Base-by-base conservation (phyloP, 179 eudicot species). In the Dionaea muscipula region DNA sequence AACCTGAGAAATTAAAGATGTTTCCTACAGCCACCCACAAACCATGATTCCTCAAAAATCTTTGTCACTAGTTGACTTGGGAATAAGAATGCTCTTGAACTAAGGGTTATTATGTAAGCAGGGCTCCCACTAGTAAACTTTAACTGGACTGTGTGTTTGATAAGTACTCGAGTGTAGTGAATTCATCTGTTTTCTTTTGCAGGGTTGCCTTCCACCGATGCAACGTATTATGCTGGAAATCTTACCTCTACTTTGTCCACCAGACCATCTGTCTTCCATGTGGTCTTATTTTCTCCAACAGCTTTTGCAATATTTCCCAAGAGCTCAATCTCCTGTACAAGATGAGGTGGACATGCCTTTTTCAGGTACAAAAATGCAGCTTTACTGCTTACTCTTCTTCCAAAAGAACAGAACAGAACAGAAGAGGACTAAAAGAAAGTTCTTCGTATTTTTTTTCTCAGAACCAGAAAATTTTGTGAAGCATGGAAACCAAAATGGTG, bases 181-280 rank as follows among this genome's bases (percentile, higher is more conserved):
- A 13, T 22, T 47, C n/a, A 24, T 7, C 28, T 9, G 5, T 25
- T 27, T 9, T 41, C 56, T 65, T 61, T 57, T 57, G 27, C 72
- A 93, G 99, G 99, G 95, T 44, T 81, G 77, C 69, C 61, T 93
- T 57, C 83, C 99, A 53, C 99, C 99, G 12, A 67, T 83, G 72
- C 95, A 82, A 48, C 95, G 96, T 61, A 76, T 83, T 20, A 67
- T 81, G 65, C 76, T 93, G 26, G 99, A 88, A 73, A 79, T 78
- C 49, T 60, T 93, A 44, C 94, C 96, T 15, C 78, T 65, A 55
- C 39, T 93, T 56, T 76, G 87, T 57, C 99, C 99, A 26, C 80
- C 86, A 4, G 76, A 70, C 56, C 93, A 93, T 70, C 80, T 93
- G 47, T 68, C 78, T 45, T 64, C 84, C 48, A 73, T 85, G 95